Evolutionary conservation across 306 rosid species (phyloP), one percentile per base, ranked within the genome.

Genomic region (Fragaria nilgerrensis): DNA sequence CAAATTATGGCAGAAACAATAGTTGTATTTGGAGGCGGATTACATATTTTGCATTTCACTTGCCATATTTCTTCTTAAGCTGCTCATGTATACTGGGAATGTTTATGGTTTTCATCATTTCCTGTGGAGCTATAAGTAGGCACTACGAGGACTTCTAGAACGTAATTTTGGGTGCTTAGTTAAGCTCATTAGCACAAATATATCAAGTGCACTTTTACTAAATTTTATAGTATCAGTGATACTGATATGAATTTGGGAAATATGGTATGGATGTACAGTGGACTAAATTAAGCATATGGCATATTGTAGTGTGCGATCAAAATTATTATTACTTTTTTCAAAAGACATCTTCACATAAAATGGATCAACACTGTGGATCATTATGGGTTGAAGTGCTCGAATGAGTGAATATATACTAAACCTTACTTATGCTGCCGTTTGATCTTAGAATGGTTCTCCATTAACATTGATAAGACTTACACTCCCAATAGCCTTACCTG

Each of bases 401-500:
- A 25, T 76, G 16, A 17, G 61, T 29, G 19, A 11, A 5, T 19
- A 37, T 43, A 25, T 50, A 43, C 13, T 7, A 34, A 64, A 47
- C 16, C 45, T 70, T 68, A 44, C 27, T 37, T 59, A 62, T 78
- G 47, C 48, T 64, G 34, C 58, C 34, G 62, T 74, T 77, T 27
- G 19, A 73, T 58, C 72, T 74, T 32, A 39, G 16, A n/a, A 49
- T 65, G 61, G 68, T 47, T 45, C 5, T 62, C 15, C 29, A 0
- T 76, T 49, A 5, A 29, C 50, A 70, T 52, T 75, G 50, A 9
- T 58, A 67, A 69, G 62, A 64, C 56, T 41, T 74, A 75, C 66
- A 61, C 45, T 32, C 45, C 63, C 75, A 68, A 61, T 77, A 73
- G 78, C 49, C 69, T 67, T 68, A 64, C 43, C 47, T 78, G 77